Conservation (phyloP, 805 yeast genomes). For the Saturnispora ahearnii region DNA sequence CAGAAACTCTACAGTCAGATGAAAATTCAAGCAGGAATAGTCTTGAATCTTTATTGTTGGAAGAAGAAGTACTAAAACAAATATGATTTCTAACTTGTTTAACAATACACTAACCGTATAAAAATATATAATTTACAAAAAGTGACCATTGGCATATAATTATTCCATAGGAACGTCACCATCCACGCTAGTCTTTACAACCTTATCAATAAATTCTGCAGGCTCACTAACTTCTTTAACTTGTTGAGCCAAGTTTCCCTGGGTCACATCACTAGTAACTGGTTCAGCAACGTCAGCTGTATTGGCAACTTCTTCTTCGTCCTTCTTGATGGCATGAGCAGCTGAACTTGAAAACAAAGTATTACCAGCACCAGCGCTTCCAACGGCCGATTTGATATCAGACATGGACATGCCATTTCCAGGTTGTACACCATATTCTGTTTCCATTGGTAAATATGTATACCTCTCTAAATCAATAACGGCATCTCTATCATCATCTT, state of each 20-base stretch:
- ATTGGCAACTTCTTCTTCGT: background rate
- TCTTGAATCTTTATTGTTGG: constrained; percentile 21
- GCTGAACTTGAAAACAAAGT: constrained; percentile 26
- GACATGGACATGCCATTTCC: constrained; percentile 28
- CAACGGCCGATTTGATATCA: constrained; percentile 35
- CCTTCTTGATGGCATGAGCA: constrained; percentile 17
- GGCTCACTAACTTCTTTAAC: background rate
- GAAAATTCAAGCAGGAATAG: constrained; percentile 14
- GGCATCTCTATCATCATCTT: constrained; percentile 27
- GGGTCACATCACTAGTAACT: background rate
- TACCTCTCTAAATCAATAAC: constrained; percentile 30
- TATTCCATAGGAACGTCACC: constrained; percentile 3
- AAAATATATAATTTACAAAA: background rate
- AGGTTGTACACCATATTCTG: constrained; percentile 4
- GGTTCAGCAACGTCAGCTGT: background rate
- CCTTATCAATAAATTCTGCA: background rate
- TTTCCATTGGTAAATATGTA: constrained; percentile 22
- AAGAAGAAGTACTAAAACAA: constrained; percentile 21
- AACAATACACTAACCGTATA: background rate
- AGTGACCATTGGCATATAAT: background rate
- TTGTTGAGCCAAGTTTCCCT: background rate
- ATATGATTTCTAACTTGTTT: background rate
- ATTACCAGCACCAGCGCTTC: constrained; percentile 28
- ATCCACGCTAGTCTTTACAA: background rate
- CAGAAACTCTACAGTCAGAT: background rate